A percentile compares a stretch with the other conserved stretches of the same genome.
Evolutionary conservation across 2,329 filamentous ascomycete species (phyloP).

Genomic region (Cladosporium sp.): DNA sequence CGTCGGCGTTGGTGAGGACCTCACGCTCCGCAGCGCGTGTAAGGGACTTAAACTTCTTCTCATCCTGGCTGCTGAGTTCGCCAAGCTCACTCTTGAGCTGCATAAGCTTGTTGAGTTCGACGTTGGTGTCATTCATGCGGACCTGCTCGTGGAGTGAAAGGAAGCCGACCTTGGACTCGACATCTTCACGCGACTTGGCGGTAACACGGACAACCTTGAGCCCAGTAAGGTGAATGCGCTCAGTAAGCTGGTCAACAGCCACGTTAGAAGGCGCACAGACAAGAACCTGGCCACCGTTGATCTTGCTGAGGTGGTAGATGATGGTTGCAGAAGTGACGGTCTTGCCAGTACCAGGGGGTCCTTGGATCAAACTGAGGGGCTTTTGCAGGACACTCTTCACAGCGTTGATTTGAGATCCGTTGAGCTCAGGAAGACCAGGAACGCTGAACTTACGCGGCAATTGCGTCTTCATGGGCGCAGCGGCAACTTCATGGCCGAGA

Average conservation of each 20-base stretch:
- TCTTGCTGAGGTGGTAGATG: constrained; percentile 94
- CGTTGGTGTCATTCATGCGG: constrained; percentile 90
- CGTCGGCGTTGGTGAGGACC: constrained; percentile 90
- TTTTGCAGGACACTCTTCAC: constrained; percentile 94
- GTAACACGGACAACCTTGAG: constrained; percentile 96
- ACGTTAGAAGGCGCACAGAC: constrained; percentile 98
- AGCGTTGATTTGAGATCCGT: constrained; percentile 90
- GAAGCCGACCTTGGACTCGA: constrained; percentile 96
- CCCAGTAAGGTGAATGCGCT: constrained; percentile 89
- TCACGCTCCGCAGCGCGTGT: constrained; percentile 91
- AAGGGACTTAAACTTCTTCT: constrained; percentile 97
- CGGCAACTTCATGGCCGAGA: constrained; percentile 88
- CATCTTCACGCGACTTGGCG: constrained; percentile 97
- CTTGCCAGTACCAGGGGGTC: constrained; percentile 94
- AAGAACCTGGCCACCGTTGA: constrained; percentile 88
- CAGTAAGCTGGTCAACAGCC: constrained; percentile 94
- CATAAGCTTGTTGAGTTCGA: constrained; percentile 85
- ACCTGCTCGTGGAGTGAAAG: constrained; percentile 95
- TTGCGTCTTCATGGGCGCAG: constrained; percentile 90
- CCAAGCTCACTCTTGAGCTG: constrained; percentile 89
- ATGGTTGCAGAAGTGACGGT: constrained; percentile 98
- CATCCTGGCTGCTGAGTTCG: constrained; percentile 88
- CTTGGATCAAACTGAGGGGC: constrained; percentile 91
- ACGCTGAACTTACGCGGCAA: constrained; percentile 97
- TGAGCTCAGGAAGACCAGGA: constrained; percentile 87